Evolutionary conservation across 495 filamentous ascomycete species (phyloP), one percentile per base, ranked within the genome.

Genomic region (Daldinia concentrica): DNA sequence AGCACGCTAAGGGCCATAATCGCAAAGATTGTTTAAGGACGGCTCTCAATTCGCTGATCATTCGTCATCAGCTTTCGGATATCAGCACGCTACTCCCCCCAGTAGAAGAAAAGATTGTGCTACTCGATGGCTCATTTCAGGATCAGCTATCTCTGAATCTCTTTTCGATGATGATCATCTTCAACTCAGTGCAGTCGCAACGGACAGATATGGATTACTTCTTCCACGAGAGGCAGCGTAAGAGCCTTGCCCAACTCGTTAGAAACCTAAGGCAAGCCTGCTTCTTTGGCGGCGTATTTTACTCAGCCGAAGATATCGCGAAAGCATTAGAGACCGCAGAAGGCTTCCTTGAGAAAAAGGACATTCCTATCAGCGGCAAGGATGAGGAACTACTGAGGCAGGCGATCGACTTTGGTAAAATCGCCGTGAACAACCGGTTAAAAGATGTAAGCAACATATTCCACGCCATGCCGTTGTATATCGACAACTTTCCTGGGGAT

Each of bases 161-260:
- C 2, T 97, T 98, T 74, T 86, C 91, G 2, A 89, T 93, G 68
- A 87, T 89, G 72, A 85, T 97, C 29, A 89, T 91, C 14, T 88
- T 92, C 58, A 98, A 98, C 76, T 89, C 93, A 1, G 89, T 98
- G 6, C 94, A 94, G n/a, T 96, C 93, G 4, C 92, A 97, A 71
- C 84, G 93, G 12, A 85, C 84, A 6, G 95, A 93, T 72, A 82
- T 84, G 32, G 95, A 98, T 74, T 98, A 97, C 73, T 90, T 98
- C 74, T 97, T 97, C 72, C 89, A 97, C 61, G 84, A 88, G 0
- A 86, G 85, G 6, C 94, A 93, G 73, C 78, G 86, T 26, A 89
- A 86, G 43, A 80, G 84, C 56, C 81, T 97, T 0, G 80, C 86
- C 50, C 80, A 87, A 30, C 82, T 95, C 0, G 90, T 95, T 14